Conservation (phyloP, 495 filamentous ascomycete genomes). For the Penicillium nucicola region DNA sequence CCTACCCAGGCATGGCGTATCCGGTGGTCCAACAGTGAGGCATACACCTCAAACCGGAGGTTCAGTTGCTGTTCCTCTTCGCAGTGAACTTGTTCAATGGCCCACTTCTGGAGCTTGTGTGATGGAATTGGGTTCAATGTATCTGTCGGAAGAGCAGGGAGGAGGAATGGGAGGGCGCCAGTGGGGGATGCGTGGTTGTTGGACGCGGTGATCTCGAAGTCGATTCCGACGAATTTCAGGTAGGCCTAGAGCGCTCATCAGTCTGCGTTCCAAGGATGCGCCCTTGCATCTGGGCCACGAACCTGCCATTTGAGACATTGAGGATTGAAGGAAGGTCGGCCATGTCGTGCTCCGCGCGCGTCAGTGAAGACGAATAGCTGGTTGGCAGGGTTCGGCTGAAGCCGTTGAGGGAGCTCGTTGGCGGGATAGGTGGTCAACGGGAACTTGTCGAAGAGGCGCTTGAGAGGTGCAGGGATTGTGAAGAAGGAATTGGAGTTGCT, state of each 20-base stretch:
- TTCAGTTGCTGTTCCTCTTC: constrained; percentile 52
- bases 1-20: constrained; percentile 85
- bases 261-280: background rate
- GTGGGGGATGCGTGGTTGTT: constrained; percentile 92
- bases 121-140: constrained; percentile 54
- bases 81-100: constrained; percentile 46
- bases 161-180: constrained; percentile 83
- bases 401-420: constrained; percentile 70
- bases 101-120: constrained; percentile 68
- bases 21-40: constrained; percentile 71
- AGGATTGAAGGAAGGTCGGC: constrained; percentile 83
- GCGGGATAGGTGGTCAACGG: constrained; percentile 75
- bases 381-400: constrained; percentile 46
- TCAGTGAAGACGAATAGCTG: constrained; percentile 78
- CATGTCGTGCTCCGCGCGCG: constrained; percentile 56
- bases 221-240: constrained; percentile 69
- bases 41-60: constrained; percentile 71
- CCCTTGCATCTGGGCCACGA: constrained; percentile 23
- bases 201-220: constrained; percentile 67
- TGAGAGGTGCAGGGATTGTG: constrained; percentile 71
- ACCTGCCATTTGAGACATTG: constrained; percentile 97
- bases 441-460: constrained; percentile 77
- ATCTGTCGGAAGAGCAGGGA: constrained; percentile 46
- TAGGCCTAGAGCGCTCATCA: constrained; percentile 59
- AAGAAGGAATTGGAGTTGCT: constrained; percentile 44